Base-by-base conservation (phyloP, 306 rosid genomes). In the Abrus precatorius region DNA sequence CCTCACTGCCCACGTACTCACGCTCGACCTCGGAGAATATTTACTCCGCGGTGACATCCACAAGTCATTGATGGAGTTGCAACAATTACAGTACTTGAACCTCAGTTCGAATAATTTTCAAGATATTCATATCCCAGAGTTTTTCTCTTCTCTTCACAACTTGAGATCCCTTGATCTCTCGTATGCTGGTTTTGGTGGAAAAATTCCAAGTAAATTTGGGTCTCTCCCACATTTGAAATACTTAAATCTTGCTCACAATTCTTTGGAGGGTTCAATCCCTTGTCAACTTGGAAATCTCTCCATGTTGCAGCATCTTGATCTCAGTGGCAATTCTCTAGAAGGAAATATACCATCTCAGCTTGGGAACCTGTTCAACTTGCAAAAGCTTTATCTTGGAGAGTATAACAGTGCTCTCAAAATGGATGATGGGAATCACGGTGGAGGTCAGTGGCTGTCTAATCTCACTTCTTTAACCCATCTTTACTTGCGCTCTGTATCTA, bases 401-500 rank as follows among this genome's bases (percentile, higher is more conserved):
- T 5, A 0, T 9, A 0, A n/a, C n/a, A 0, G 2, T 28, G 62
- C 43, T 62, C 68, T 68, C 3, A 34, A 77, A 77, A 9, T 77
- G 44, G 11, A 30, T 1, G 27, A 50, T 2, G 3, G 11, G 32
- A 41, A 61, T 36, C 3, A 13, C 2, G 72, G 0, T 54, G 69
- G 73, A 61, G 74, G 79, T 45, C 33, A 64, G 27, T 83, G 80
- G 86, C 7, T 83, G 7, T 72, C 75, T 47, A 63, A 41, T 83
- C 82, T 77, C 69, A 70, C 86, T 64, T 48, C 45, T 77, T 71
- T 83, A 54, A 63, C 75, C 6, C 60, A 71, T 71, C 79, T 83
- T 70, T 13, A 62, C 61, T 77, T 77, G 20, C 9, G 28, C 4
- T 0, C 0, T 1, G 1, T 72, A 7, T 3, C 5, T 3, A 45